Base-by-base conservation (phyloP, 176 grass and related monocot genomes). In the Triticum timopheevii region DNA sequence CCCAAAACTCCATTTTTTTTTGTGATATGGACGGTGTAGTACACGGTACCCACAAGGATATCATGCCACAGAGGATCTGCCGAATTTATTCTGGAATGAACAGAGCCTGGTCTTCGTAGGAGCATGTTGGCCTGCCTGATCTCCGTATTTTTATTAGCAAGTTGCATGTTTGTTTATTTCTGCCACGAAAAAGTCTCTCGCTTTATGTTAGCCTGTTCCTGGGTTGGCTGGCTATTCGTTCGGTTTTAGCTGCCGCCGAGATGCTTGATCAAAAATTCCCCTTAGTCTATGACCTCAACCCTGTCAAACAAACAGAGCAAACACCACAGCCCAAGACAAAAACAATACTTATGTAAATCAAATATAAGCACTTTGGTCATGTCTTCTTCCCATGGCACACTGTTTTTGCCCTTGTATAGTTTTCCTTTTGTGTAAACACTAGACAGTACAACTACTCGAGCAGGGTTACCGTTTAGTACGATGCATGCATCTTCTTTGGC, bases 191-290 rank as follows among this genome's bases (percentile, higher is more conserved):
- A 61, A 28, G 61, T 80, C 20, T 30, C 27, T 35, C 33, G 27
- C 66, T 85, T 28, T 85, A 47, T 70, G 80, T 87, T 73, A 13
- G 31, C 30, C 50, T 36, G 27, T 17, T 12, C 40, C 5, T 30
- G 13, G 24, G 68, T 2, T 87, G 34, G 20, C 45, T 19, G 34
- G 24, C 74, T 19, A 73, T 74, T 80, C 4, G 67, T 74, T 80
- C 1, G 75, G 70, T 69, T 84, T 68, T 87, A 84, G 80, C 58
- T 83, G 80, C 83, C 25, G 4, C 0, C 69, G 38, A 40, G 75
- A 84, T 31, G 28, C 74, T 63, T 36, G 25, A 49, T 74, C 58
- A 42, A 22, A 12, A 11, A 10, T 59, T 59, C 30, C 10, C 8
- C n/a, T 28, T 12, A 7, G 2, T 58, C 61, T 28, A 39, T 39